phyloP scores from a whole-genome alignment of 257 asterid genomes.

The Henckelia pumila region DNA sequence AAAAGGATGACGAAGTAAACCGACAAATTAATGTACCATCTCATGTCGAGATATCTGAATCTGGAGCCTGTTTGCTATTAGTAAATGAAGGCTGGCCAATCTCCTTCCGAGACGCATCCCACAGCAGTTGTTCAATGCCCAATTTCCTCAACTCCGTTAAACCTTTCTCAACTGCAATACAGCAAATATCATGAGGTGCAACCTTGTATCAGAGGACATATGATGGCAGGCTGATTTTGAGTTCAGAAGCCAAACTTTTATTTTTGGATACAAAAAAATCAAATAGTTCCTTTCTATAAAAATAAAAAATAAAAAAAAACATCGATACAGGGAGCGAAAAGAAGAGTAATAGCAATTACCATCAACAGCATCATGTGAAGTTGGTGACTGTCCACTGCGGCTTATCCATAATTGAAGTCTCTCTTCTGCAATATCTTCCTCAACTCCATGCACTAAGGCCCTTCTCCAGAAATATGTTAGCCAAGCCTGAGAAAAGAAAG shows the following conservation, averaged over 20 bases:
- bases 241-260: not conserved
- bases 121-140: slow-evolving; percentile 67
- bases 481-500: slow-evolving; percentile 70
- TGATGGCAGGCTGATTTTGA: slow-evolving; percentile 1
- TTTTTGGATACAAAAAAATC: too few species aligned
- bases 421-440: slow-evolving; percentile 97
- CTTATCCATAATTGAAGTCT: slow-evolving; percentile 83
- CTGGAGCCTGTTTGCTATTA: slow-evolving; percentile 34
- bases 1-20: slow-evolving; percentile 1
- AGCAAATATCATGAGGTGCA: not conserved
- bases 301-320: not conserved
- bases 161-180: slow-evolving; percentile 62
- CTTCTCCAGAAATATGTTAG: slow-evolving; percentile 99
- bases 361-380: slow-evolving; percentile 92
- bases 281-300: too few species aligned
- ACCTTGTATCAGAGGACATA: not conserved
- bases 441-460: slow-evolving; percentile 85
- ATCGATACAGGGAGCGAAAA: not conserved
- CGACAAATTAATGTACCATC: slow-evolving; percentile 5
- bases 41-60: slow-evolving; percentile 34
- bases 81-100: slow-evolving; percentile 47
- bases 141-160: slow-evolving; percentile 60
- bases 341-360: slow-evolving; percentile 43
- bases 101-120: slow-evolving; percentile 72
- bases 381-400: slow-evolving; percentile 80